These are phyloP conservation scores for Trifolium fragiferum DNA, from an alignment of 306 rosid species.

Conservation along the genomic window DNA sequence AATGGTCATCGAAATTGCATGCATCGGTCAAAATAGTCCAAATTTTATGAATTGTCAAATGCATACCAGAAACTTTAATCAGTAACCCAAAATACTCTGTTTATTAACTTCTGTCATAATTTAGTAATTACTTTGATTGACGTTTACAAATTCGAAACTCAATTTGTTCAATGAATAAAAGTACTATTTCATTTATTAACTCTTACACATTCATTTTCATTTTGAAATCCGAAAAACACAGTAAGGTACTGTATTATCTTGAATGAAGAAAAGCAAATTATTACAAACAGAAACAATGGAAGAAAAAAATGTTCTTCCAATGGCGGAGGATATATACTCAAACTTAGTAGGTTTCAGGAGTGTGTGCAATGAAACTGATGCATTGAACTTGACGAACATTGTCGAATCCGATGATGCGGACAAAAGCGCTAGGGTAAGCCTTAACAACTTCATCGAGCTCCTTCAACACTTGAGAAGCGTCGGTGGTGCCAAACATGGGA, in stretches of 20 bases:
- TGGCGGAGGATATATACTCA: neutral
- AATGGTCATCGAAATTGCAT: too few species aligned
- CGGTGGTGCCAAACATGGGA: conserved; percentile 82
- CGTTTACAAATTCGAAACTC: too few species aligned
- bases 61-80: too few species aligned
- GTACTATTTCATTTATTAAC: conserved; percentile 11
- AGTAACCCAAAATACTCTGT: too few species aligned
- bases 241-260: conserved; percentile 1
- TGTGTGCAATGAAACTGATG: conserved; percentile 86
- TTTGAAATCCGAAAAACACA: conserved; percentile 33
- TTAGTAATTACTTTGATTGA: too few species aligned
- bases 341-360: conserved; percentile 41
- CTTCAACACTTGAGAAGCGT: conserved; percentile 53
- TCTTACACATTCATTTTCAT: conserved; percentile 43
- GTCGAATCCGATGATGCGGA: conserved; percentile 88
- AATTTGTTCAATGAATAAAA: neutral
- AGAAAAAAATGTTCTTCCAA: neutral
- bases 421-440: conserved; percentile 49
- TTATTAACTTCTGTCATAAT: too few species aligned
- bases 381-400: conserved; percentile 76
- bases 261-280: neutral
- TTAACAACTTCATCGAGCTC: conserved; percentile 58
- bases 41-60: too few species aligned
- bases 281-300: neutral
- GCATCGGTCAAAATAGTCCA: too few species aligned